phyloP scores from a whole-genome alignment of 176 grass and related monocot genomes.

The Eragrostis curvula region DNA sequence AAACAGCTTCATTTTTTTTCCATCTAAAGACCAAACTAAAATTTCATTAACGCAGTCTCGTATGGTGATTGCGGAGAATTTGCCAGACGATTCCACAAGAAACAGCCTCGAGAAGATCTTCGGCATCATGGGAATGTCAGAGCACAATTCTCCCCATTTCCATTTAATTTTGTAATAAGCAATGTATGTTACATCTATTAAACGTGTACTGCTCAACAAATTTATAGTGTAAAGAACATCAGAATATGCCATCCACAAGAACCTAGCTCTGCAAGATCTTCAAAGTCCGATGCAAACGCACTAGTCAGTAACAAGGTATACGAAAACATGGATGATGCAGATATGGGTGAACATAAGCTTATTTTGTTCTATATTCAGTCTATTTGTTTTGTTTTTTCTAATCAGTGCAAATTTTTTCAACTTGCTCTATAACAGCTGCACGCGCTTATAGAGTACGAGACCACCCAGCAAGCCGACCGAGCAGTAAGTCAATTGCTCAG shows the following conservation, averaged over 20 bases:
- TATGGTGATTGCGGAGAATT: slow-evolving; percentile 64
- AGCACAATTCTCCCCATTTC: not conserved
- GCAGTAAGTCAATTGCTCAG: slow-evolving; percentile 50
- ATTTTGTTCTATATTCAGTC: not conserved
- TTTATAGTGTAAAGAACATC: slow-evolving; percentile 68
- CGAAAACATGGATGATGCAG: too few species aligned
- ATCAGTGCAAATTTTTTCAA: not conserved
- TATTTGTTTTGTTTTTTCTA: not conserved
- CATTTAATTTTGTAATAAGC: not conserved
- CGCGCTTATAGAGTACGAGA: slow-evolving; percentile 72
- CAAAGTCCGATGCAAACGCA: slow-evolving; percentile 52
- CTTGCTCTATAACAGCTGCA: slow-evolving; percentile 43
- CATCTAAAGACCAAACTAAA: not conserved
- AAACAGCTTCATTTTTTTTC: not conserved
- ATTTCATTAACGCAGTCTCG: slow-evolving; percentile 48
- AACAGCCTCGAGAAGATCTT: slow-evolving; percentile 70
- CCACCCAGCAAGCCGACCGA: slow-evolving; percentile 52
- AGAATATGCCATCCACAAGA: slow-evolving; percentile 76
- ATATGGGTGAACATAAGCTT: not conserved
- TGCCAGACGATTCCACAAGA: slow-evolving; percentile 57
- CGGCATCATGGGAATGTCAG: slow-evolving; percentile 62
- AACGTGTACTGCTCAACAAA: not conserved
- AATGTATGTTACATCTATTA: not conserved
- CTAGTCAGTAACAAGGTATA: slow-evolving; percentile 66
- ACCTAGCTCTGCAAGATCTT: slow-evolving; percentile 53